A percentile compares a stretch with the other conserved stretches of the same genome.
phyloP scores from a whole-genome alignment of 305 asterid genomes.

The Fraxinus floribunda region DNA sequence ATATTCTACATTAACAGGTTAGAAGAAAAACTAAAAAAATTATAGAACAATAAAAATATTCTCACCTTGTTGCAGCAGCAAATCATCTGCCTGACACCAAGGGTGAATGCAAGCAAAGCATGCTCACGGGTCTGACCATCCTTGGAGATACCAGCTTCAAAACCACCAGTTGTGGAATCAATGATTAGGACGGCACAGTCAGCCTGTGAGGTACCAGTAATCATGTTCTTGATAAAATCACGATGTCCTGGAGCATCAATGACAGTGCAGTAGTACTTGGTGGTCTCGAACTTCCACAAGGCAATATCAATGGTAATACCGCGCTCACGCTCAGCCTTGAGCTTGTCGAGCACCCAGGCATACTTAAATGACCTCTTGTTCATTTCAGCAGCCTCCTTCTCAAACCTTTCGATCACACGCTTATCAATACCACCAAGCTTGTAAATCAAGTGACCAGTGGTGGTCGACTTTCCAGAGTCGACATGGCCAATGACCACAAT shows the following conservation, averaged over 20 bases:
- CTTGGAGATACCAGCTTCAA: slow-evolving; percentile 75
- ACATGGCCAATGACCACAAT: slow-evolving; percentile 41
- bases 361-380: slow-evolving; percentile 41
- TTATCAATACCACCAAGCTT: slow-evolving; percentile 21
- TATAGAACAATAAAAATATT: no score
- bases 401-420: slow-evolving; percentile 84
- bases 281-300: slow-evolving; percentile 1
- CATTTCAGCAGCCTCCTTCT: slow-evolving; percentile 96
- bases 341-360: slow-evolving; percentile 15
- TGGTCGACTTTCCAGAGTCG: slow-evolving; percentile 27
- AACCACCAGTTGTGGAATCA: slow-evolving; percentile 65
- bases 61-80: slow-evolving; percentile 60
- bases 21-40: no score
- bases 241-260: slow-evolving; percentile 57
- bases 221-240: slow-evolving; percentile 53
- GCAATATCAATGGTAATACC: slow-evolving; percentile 14
- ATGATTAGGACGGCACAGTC: slow-evolving; percentile 57
- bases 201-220: slow-evolving; percentile 55
- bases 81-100: slow-evolving; percentile 58
- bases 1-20: not conserved
- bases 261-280: slow-evolving; percentile 33
- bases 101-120: slow-evolving; percentile 71
- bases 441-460: not conserved
- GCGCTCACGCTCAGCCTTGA: slow-evolving; percentile 8
- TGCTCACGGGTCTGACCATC: slow-evolving; percentile 83